These are phyloP conservation scores for Cytospora schulzeri DNA, from an alignment of 2,329 filamentous ascomycete genomes.

Conservation along the genomic window DNA sequence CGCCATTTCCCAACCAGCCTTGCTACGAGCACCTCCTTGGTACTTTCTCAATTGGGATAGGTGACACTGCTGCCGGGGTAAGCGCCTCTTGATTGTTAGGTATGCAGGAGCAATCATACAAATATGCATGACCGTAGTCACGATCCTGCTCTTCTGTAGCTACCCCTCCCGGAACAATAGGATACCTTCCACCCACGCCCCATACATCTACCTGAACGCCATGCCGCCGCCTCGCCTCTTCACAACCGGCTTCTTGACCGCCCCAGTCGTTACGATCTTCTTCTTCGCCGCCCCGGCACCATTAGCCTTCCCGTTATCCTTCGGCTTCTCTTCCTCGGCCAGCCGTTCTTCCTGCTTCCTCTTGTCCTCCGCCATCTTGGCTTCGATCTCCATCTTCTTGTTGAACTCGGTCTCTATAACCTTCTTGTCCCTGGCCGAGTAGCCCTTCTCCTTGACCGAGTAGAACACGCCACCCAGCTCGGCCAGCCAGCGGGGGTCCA, in stretches of 20 bases:
- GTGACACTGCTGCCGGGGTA: not conserved
- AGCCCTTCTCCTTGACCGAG: slow-evolving; percentile 95
- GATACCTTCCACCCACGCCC: not conserved
- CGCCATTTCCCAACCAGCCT: not conserved
- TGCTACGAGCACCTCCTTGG: not conserved
- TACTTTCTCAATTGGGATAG: not conserved
- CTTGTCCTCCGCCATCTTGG: slow-evolving; percentile 87
- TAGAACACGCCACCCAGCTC: slow-evolving; percentile 98
- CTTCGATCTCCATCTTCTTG: slow-evolving; percentile 87
- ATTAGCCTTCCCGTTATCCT: slow-evolving; percentile 41
- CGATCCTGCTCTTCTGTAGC: not conserved
- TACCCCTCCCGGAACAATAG: not conserved
- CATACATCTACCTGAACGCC: slow-evolving; percentile 20
- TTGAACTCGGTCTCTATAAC: slow-evolving; percentile 93
- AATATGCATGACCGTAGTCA: not conserved
- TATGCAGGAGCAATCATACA: not conserved
- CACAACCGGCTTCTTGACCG: slow-evolving; percentile 61
- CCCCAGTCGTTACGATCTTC: slow-evolving; percentile 63
- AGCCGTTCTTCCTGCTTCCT: slow-evolving; percentile 62
- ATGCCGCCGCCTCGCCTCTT: slow-evolving; percentile 57
- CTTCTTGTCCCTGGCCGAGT: slow-evolving; percentile 81
- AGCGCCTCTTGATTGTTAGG: not conserved
- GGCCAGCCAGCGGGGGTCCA: slow-evolving; percentile 96
- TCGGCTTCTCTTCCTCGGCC: slow-evolving; percentile 52
- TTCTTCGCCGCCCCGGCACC: slow-evolving; percentile 41